Evolutionary conservation across 495 filamentous ascomycete species (phyloP).

Genomic region (Podospora pseudoanserina): DNA sequence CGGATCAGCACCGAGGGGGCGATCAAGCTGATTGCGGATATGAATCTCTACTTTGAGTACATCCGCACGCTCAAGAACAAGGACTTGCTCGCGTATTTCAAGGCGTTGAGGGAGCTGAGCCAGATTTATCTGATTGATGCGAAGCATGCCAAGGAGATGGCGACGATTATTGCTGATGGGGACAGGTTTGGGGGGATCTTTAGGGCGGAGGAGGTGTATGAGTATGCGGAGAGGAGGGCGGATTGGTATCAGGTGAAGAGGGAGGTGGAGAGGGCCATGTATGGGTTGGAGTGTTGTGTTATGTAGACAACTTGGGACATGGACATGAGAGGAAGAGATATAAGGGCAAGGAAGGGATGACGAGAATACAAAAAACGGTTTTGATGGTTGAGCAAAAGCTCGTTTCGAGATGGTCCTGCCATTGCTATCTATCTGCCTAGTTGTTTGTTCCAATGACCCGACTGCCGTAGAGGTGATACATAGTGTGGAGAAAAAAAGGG

Average conservation of each 20-base stretch:
- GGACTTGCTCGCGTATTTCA: slow-evolving; percentile 83
- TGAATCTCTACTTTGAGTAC: slow-evolving; percentile 89
- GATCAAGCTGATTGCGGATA: slow-evolving; percentile 90
- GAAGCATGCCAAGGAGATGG: slow-evolving; percentile 88
- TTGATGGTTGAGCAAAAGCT: too few species aligned
- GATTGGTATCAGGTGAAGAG: slow-evolving; percentile 89
- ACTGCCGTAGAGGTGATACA: background rate
- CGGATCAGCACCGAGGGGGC: slow-evolving; percentile 86
- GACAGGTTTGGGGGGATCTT: slow-evolving; percentile 90
- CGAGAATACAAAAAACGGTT: too few species aligned
- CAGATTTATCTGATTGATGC: slow-evolving; percentile 94
- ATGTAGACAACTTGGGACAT: slow-evolving; percentile 55
- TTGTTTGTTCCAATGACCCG: too few species aligned
- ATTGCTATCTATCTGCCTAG: background rate
- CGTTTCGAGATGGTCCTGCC: background rate
- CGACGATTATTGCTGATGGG: slow-evolving; percentile 86
- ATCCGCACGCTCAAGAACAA: slow-evolving; percentile 75
- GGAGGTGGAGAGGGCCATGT: slow-evolving; percentile 95
- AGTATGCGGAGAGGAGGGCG: slow-evolving; percentile 88
- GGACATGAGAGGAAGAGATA: background rate
- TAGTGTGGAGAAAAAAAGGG: background rate
- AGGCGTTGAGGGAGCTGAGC: slow-evolving; percentile 82
- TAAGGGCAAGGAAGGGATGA: background rate
- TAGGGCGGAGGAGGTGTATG: slow-evolving; percentile 92
- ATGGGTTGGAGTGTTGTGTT: slow-evolving; percentile 82